Percentiles rank a stretch among this genome's conserved stretches.
phyloP scores from a whole-genome alignment of 768 basidiomycete genomes.

The Mrakia frigida region DNA sequence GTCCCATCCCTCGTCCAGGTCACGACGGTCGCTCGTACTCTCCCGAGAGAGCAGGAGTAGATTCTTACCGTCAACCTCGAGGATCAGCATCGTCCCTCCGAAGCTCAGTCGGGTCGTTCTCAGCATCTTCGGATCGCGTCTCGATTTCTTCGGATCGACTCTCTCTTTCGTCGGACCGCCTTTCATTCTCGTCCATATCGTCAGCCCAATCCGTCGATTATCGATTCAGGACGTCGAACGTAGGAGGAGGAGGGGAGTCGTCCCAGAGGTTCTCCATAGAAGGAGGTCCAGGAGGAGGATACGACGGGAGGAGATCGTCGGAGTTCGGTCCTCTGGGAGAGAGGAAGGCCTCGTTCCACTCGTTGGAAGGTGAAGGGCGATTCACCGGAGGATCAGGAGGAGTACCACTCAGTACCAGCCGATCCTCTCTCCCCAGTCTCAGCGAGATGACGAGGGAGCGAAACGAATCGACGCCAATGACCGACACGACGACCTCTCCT shows the following conservation, averaged over 20 bases:
- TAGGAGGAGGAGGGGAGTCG: neutral
- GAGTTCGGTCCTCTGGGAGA: neutral
- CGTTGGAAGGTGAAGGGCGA: neutral
- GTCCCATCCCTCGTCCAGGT: neutral
- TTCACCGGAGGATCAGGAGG: neutral
- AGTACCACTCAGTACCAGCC: neutral
- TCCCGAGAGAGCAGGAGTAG: neutral
- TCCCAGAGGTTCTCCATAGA: neutral
- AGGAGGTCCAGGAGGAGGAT: neutral
- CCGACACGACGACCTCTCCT: neutral
- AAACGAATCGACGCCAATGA: neutral
- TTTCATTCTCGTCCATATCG: neutral
- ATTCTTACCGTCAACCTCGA: neutral
- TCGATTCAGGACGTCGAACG: neutral
- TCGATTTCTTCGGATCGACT: slow-evolving; percentile 15
- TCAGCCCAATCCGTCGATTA: neutral
- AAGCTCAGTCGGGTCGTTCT: slow-evolving; percentile 9
- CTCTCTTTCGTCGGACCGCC: neutral
- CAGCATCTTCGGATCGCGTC: neutral
- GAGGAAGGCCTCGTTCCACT: neutral
- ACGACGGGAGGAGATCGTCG: neutral
- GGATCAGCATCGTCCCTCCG: neutral
- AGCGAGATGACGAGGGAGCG: slow-evolving; percentile 9
- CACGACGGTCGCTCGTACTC: neutral
- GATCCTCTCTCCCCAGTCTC: neutral